Evolutionary conservation across 148 eudicot species (phyloP).

Genomic region (Polygonum aviculare): DNA sequence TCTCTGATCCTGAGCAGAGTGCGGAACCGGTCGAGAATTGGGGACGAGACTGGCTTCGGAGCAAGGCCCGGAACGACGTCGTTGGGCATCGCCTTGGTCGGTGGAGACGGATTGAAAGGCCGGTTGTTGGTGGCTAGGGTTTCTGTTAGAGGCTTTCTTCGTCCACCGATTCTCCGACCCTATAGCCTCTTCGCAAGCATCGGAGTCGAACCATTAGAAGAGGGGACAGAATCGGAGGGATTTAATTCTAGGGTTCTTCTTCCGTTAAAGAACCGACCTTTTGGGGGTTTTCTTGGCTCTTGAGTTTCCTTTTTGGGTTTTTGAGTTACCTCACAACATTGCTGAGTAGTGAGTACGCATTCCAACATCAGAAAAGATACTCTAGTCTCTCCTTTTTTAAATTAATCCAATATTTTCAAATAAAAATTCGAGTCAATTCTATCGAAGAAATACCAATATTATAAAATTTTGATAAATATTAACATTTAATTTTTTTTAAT

Average conservation of each 20-base stretch:
- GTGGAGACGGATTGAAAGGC: not conserved
- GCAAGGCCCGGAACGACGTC: conserved; percentile 13
- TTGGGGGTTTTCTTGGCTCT: not conserved
- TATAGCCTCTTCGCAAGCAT: conserved; percentile 15
- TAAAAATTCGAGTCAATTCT: no score
- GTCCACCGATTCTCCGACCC: not conserved
- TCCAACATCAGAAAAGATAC: no score
- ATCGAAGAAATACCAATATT: no score
- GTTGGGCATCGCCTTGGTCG: conserved; percentile 23
- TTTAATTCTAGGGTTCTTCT: not conserved
- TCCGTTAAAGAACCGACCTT: not conserved
- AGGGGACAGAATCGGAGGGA: not conserved
- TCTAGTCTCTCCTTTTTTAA: no score
- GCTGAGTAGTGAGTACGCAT: not conserved
- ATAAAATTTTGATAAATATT: no score
- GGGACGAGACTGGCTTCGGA: conserved; percentile 18
- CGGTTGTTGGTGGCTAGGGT: conserved; percentile 6
- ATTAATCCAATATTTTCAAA: no score
- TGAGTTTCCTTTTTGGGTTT: conserved; percentile 5
- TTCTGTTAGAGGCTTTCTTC: not conserved
- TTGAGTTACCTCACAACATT: not conserved
- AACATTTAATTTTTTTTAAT: no score
- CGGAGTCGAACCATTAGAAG: not conserved
- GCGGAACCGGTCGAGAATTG: conserved; percentile 65
- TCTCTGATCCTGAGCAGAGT: conserved; percentile 46